Evolutionary conservation across 352 stramenopile genomes (phyloP).

Genomic region (Phytophthora cactorum): DNA sequence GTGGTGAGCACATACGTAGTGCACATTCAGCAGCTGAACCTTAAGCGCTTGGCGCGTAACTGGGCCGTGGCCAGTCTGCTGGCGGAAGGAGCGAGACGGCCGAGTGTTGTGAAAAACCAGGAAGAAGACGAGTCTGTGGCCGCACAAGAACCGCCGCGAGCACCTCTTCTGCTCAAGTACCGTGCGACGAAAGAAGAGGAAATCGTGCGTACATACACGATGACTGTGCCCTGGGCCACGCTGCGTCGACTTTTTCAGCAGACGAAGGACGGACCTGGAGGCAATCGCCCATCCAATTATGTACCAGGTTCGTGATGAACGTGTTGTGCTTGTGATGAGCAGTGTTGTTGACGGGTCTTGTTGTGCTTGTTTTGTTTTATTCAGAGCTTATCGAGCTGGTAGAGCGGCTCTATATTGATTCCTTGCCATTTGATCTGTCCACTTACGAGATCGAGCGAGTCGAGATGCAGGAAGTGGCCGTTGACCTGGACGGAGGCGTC

Average conservation of each 20-base stretch:
- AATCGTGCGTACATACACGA: constrained; percentile 60
- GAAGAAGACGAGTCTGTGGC: constrained; percentile 10
- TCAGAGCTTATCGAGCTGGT: constrained; percentile 61
- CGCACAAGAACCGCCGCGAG: constrained; percentile 23
- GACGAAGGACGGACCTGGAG: constrained; percentile 23
- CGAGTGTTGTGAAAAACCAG: constrained; percentile 18
- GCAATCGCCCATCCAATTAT: constrained; percentile 15
- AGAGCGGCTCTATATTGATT: constrained; percentile 62
- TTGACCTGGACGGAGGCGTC: constrained; percentile 48
- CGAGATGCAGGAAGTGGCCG: constrained; percentile 51
- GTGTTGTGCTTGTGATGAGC: constrained; percentile 4
- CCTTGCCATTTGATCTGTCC: constrained; percentile 57
- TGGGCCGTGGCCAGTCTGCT: constrained; percentile 52
- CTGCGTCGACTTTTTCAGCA: constrained; percentile 53
- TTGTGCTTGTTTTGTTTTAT: neutral
- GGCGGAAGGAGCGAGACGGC: constrained; percentile 16
- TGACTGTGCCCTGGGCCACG: constrained; percentile 64
- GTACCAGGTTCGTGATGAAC: constrained; percentile 36
- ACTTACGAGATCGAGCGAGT: constrained; percentile 59
- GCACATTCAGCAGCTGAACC: constrained; percentile 53
- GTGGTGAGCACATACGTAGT: constrained; percentile 59
- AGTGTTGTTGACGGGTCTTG: constrained; percentile 18
- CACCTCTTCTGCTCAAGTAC: constrained; percentile 61
- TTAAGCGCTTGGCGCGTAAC: constrained; percentile 61
- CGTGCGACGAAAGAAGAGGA: constrained; percentile 45